phyloP scores from a whole-genome alignment of 495 filamentous ascomycete species.

The Lasiosphaeriaceae sp. region DNA sequence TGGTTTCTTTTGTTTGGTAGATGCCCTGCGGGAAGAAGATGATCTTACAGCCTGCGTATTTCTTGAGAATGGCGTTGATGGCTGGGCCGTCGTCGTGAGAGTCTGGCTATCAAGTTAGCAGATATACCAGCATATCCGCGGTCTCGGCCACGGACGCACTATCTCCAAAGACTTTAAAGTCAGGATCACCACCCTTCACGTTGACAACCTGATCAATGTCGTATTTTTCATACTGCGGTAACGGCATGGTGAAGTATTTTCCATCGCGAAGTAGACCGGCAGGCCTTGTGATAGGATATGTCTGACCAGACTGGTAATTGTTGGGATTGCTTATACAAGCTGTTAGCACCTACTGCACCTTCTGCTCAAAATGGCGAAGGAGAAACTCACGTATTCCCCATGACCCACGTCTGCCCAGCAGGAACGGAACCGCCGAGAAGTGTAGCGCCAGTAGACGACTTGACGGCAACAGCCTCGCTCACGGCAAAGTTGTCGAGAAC shows the following conservation, averaged over 20 bases:
- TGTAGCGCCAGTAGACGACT: slow-evolving; percentile 14
- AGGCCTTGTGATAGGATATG: slow-evolving; percentile 23
- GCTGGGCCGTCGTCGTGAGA: slow-evolving; percentile 35
- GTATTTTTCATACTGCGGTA: slow-evolving; percentile 36
- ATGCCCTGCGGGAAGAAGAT: slow-evolving; percentile 44
- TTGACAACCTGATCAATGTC: slow-evolving; percentile 34
- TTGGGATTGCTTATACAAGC: slow-evolving; percentile 10
- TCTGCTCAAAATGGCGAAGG: not conserved
- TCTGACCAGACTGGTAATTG: slow-evolving; percentile 31
- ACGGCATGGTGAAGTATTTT: slow-evolving; percentile 31
- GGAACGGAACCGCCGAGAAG: slow-evolving; percentile 17
- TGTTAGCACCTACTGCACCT: not conserved
- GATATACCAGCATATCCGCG: no score
- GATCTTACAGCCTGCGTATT: slow-evolving; percentile 35
- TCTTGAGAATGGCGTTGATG: slow-evolving; percentile 35
- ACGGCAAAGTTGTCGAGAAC: slow-evolving; percentile 50
- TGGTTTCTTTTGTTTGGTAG: slow-evolving; percentile 43
- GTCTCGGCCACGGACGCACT: no score
- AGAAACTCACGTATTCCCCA: slow-evolving; percentile 24
- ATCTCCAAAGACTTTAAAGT: slow-evolving; percentile 34
- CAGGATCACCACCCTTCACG: slow-evolving; percentile 34
- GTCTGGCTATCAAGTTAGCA: slow-evolving; percentile 11
- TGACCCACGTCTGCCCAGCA: slow-evolving; percentile 20
- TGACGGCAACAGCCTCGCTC: slow-evolving; percentile 14
- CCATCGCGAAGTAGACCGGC: slow-evolving; percentile 24